phyloP scores from a whole-genome alignment of 345 rosid genomes.

The Brassica rapa region DNA sequence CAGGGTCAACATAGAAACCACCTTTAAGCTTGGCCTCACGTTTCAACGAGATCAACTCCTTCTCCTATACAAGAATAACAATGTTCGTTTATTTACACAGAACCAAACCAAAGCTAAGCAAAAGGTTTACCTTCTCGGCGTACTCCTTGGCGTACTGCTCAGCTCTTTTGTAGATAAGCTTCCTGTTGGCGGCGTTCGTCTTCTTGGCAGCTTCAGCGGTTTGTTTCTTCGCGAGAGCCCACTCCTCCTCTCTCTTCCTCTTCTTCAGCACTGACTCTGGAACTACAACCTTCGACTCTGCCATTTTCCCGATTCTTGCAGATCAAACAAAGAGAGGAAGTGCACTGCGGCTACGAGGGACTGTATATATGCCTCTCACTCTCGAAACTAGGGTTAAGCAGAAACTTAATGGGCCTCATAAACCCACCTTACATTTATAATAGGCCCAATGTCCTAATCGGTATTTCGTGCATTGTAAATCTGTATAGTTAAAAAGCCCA shows the following conservation, averaged over 20 bases:
- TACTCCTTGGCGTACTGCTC: conserved; percentile 66
- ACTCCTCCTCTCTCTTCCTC: conserved; percentile 67
- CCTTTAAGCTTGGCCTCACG: conserved; percentile 87
- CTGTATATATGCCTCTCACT: neutral
- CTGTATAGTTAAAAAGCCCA: neutral
- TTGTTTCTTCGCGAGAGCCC: conserved; percentile 59
- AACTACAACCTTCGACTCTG: conserved; percentile 43
- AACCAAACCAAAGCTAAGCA: neutral
- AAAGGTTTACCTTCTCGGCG: conserved; percentile 46
- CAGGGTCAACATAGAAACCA: conserved; percentile 88
- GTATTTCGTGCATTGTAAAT: neutral
- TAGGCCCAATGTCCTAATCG: neutral
- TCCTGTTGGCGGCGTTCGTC: conserved; percentile 57
- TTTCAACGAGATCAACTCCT: conserved; percentile 64
- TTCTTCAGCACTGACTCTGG: conserved; percentile 89
- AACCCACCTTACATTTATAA: neutral
- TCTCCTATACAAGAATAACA: conserved; percentile 42
- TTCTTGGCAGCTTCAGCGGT: conserved; percentile 51
- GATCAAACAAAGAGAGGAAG: neutral
- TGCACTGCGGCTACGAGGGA: neutral
- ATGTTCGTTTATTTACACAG: neutral
- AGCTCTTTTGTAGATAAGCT: conserved; percentile 60
- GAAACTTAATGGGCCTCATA: neutral
- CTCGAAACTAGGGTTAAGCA: neutral
- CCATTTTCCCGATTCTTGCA: conserved; percentile 33